Evolutionary conservation across 2,329 filamentous ascomycete genomes (phyloP), one percentile per base, ranked within the genome.

Genomic region (Cladophialophora carrionii): DNA sequence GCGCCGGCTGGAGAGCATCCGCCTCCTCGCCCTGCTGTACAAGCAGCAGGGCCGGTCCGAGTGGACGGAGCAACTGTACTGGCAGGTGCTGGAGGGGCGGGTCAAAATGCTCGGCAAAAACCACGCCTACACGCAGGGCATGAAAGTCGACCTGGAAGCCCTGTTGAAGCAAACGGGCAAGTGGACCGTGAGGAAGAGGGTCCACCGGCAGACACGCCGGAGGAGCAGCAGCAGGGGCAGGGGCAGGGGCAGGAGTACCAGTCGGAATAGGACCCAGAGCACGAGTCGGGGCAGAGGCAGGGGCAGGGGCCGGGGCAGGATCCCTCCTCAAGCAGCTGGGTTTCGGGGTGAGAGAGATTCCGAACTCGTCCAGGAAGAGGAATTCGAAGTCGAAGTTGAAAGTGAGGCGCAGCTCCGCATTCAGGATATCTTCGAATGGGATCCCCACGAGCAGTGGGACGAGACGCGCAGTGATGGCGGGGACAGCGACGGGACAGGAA

Each of bases 61-160:
- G 31, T 26, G 43, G 29, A 57, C 61, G 17, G 69, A 71, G 56
- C 32, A 51, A 3, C 34, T 68, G 2, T 69, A 68, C 63, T 71
- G 69, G 69, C 46, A 61, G 22, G 65, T 71, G 24, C 54, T 69
- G 22, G 67, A 70, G 12, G 69, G 69, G 10, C 64, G 69, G 24
- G 58, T 69, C 49, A 66, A 67, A 31, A 71, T 71, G 67, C 63
- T 69, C 10, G 69, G 69, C 46, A 51, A 60, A 12, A 66, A 67
- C 43, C 69, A 71, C 58, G 24, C 49, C 29, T 70, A 59, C 41
- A 69, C 69, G n/a, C 54, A 58, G 22, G 67, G 64, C 34, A 65
- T 65, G 41, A 68, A 63, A 57, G n/a, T 17, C 20, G 67, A 66
- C 43, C 43, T 71, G 22, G 59, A 65, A 48, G 29, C 54, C 2